phyloP scores from a whole-genome alignment of 805 yeast genomes.

The Schwanniomyces pseudopolymorphus region DNA sequence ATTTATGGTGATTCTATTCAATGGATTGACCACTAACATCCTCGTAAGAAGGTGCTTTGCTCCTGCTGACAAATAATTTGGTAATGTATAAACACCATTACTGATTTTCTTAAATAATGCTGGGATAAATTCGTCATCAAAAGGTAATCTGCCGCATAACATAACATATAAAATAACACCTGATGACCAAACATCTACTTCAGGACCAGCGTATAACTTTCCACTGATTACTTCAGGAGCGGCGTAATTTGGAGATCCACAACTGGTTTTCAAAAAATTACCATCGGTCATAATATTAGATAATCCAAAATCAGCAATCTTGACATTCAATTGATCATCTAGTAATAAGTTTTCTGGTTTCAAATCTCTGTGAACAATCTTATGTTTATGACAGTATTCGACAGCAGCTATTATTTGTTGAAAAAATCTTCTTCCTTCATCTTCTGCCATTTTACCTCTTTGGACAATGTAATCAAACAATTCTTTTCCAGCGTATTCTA shows the following conservation, averaged over 20 bases:
- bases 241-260: constrained; percentile 97
- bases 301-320: constrained; percentile 94
- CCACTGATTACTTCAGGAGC: constrained; percentile 97
- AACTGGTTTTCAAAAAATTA: constrained; percentile 87
- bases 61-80: constrained; percentile 81
- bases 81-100: constrained; percentile 89
- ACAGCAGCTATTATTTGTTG: constrained; percentile 97
- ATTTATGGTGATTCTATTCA: constrained; percentile 88
- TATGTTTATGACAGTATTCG: constrained; percentile 93
- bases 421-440: constrained; percentile 88
- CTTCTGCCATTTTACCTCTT: constrained; percentile 87
- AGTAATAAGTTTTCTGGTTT: constrained; percentile 91
- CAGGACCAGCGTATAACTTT: constrained; percentile 94
- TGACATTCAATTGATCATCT: constrained; percentile 88
- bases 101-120: constrained; percentile 89
- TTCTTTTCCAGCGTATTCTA: constrained; percentile 96
- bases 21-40: constrained; percentile 93
- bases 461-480: constrained; percentile 94
- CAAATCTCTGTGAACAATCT: constrained; percentile 93
- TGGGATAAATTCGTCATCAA: constrained; percentile 95
- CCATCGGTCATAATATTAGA: constrained; percentile 98
- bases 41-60: constrained; percentile 79
- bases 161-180: constrained; percentile 94
- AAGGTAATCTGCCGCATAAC: constrained; percentile 94
- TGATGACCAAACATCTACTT: constrained; percentile 97